These are phyloP conservation scores for Eucommia ulmoides DNA, from an alignment of 257 asterid genomes.

Conservation along the genomic window DNA sequence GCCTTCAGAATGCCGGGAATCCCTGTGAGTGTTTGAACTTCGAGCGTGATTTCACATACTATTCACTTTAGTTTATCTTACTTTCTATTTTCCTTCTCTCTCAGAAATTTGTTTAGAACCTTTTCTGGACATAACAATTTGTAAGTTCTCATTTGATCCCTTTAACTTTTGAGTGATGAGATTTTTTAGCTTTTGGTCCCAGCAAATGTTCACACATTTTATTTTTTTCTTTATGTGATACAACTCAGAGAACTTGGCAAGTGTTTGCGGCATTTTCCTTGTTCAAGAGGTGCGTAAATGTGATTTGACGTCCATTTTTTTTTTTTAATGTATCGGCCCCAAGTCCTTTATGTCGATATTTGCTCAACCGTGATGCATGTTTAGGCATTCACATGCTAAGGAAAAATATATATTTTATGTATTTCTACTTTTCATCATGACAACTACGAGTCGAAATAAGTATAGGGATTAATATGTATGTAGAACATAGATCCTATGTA, in stretches of 20 bases:
- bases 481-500: no score
- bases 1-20: conserved; percentile 30
- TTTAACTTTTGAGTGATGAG: not conserved
- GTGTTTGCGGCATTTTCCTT: conserved; percentile 20
- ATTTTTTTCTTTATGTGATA: not conserved
- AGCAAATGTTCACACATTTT: not conserved
- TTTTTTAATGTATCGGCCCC: no score
- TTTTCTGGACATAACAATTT: conserved; percentile 16
- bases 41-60: no score
- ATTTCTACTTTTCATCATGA: no score
- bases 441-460: no score
- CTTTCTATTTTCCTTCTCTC: conserved; percentile 4
- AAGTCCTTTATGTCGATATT: no score
- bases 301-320: no score
- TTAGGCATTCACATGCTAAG: no score
- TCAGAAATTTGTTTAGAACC: conserved; percentile 57
- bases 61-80: not conserved
- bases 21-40: conserved; percentile 40
- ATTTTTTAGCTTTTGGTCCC: no score
- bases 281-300: conserved; percentile 25
- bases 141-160: conserved; percentile 19
- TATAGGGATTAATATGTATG: no score
- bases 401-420: no score
- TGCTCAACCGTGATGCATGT: no score
- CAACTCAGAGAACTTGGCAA: conserved; percentile 21